Percentiles rank a stretch among this genome's conserved stretches.
Conservation (phyloP, 2,329 filamentous ascomycete genomes). For the Xylariaceae sp. region DNA sequence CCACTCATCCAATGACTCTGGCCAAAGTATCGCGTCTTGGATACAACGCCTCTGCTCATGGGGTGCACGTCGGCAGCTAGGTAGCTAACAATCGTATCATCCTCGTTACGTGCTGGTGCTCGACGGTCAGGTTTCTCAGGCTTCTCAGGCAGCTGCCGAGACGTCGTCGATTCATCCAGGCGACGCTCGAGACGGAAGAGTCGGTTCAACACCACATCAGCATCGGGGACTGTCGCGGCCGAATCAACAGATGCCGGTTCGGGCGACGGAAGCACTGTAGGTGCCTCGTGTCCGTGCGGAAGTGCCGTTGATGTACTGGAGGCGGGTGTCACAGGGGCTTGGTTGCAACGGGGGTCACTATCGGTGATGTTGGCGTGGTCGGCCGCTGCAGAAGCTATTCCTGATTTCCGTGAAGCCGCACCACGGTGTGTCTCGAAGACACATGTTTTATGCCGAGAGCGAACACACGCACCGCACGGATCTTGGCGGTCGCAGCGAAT, state of each 20-base stretch:
- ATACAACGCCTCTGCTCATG: conserved; percentile 42
- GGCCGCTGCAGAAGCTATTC: conserved; percentile 18
- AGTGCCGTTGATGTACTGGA: conserved; percentile 6
- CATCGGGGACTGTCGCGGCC: conserved; percentile 13
- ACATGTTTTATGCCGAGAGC: conserved; percentile 60
- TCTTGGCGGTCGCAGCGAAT: conserved; percentile 64
- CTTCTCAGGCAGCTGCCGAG: conserved; percentile 7
- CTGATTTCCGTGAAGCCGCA: conserved; percentile 34
- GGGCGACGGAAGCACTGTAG: conserved; percentile 2
- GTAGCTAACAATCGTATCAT: conserved; percentile 29
- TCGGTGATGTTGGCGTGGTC: not conserved
- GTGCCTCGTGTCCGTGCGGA: conserved; percentile 6
- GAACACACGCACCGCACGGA: conserved; percentile 66
- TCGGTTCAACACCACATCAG: conserved; percentile 43
- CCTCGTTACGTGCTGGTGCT: conserved; percentile 1
- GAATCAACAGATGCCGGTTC: not conserved
- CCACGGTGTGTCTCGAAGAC: conserved; percentile 45
- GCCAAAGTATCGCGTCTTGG: conserved; percentile 53
- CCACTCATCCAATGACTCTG: conserved; percentile 59
- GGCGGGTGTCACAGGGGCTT: conserved; percentile 18
- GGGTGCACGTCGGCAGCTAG: conserved; percentile 33
- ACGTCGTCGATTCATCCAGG: conserved; percentile 39
- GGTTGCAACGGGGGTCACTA: not conserved
- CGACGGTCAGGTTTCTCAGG: conserved; percentile 6
- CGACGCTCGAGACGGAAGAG: conserved; percentile 53